These are phyloP conservation scores for Suhomyces kilbournensis DNA, from an alignment of 805 yeast genomes.

Conservation along the genomic window DNA sequence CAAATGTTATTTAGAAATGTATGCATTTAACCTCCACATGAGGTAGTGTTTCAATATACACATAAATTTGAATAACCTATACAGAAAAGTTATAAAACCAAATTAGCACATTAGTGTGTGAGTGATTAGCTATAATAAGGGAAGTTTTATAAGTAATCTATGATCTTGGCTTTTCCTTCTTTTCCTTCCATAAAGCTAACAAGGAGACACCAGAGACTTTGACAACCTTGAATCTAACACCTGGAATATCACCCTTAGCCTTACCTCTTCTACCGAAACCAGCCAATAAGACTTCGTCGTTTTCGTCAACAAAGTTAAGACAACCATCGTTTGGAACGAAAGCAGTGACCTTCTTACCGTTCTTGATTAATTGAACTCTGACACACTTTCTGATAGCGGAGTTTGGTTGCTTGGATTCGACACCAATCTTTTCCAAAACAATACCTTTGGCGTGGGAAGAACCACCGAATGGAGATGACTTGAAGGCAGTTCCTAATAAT, in stretches of 20 bases:
- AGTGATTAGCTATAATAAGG: conserved; percentile 2
- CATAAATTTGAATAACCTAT: conserved; percentile 11
- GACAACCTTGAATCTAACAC: conserved; percentile 99
- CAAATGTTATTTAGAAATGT: conserved; percentile 8
- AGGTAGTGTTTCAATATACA: conserved; percentile 19
- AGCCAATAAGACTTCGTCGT: conserved; percentile 98
- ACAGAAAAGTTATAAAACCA: conserved; percentile 4
- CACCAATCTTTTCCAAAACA: conserved; percentile 98
- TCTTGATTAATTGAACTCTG: conserved; percentile 99
- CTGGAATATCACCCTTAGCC: conserved; percentile 99
- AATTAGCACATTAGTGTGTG: conserved; percentile 2
- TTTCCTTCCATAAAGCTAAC: conserved; percentile 99
- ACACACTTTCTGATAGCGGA: conserved; percentile 99
- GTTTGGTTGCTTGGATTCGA: conserved; percentile 99
- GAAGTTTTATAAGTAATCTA: conserved; percentile 39
- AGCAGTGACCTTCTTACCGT: conserved; percentile 99
- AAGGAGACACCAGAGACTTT: conserved; percentile 99
- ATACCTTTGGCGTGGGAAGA: conserved; percentile 99
- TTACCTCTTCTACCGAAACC: conserved; percentile 99
- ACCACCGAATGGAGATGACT: conserved; percentile 99
- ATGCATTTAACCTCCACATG: conserved; percentile 14
- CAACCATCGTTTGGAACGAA: conserved; percentile 99
- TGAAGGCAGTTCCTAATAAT: conserved; percentile 99
- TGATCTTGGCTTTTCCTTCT: conserved; percentile 99
- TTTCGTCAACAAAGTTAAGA: conserved; percentile 98